Percentiles rank a stretch among this genome's conserved stretches.
Evolutionary conservation across 257 asterid species (phyloP).

Genomic region (Coffea eugenioides): DNA sequence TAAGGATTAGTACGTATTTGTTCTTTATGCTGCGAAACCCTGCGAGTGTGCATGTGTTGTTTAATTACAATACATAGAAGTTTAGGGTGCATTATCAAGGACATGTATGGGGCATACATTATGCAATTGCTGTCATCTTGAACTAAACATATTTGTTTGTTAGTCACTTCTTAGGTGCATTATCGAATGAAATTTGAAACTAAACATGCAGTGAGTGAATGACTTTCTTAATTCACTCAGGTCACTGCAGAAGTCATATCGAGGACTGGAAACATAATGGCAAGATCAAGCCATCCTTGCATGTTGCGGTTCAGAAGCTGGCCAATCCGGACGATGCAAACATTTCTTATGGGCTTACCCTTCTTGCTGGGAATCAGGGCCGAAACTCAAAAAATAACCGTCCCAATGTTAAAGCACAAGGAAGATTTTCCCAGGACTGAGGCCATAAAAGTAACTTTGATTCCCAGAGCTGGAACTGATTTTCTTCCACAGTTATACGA

Average conservation of each 20-base stretch:
- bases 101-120: no score
- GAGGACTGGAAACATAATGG: conserved; percentile 34
- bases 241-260: conserved; percentile 59
- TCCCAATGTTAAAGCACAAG: conserved; percentile 58
- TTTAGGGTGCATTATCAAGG: no score
- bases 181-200: neutral
- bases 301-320: conserved; percentile 65
- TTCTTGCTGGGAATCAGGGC: conserved; percentile 49
- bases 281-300: conserved; percentile 63
- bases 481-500: conserved; percentile 67
- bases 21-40: no score
- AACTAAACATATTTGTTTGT: neutral
- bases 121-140: neutral
- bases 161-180: neutral
- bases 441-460: conserved; percentile 44
- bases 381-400: conserved; percentile 53
- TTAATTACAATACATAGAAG: no score
- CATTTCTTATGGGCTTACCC: conserved; percentile 59
- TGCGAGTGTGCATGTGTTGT: no score
- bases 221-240: conserved; percentile 26
- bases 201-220: neutral
- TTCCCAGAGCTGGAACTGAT: conserved; percentile 61
- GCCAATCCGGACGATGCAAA: conserved; percentile 64
- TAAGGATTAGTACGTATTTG: no score
- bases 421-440: conserved; percentile 51